These are phyloP conservation scores for Penicillium salamii DNA, from an alignment of 495 filamentous ascomycete species.

Conservation along the genomic window DNA sequence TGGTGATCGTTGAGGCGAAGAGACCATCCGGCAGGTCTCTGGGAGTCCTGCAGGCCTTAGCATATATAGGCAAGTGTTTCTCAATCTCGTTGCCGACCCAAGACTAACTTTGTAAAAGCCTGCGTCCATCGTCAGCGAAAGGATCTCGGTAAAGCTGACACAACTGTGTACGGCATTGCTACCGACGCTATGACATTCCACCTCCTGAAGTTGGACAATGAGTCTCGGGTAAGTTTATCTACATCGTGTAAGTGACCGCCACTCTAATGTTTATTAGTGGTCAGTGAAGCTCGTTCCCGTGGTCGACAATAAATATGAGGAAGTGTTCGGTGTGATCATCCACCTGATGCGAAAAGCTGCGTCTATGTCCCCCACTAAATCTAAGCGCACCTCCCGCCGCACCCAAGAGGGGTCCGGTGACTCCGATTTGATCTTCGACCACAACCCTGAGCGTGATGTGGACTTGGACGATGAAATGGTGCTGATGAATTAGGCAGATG, in stretches of 20 bases:
- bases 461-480: background rate
- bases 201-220: background rate
- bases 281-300: background rate
- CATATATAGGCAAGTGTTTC: background rate
- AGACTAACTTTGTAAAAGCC: background rate
- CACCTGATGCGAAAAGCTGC: background rate
- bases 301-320: background rate
- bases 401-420: background rate
- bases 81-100: background rate
- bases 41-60: background rate
- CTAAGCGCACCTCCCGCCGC: background rate
- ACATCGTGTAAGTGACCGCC: background rate
- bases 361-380: background rate
- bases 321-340: background rate
- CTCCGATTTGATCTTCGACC: background rate
- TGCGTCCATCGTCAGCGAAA: background rate
- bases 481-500: no score
- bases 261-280: background rate
- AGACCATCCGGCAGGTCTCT: background rate
- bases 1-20: background rate
- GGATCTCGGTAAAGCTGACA: background rate
- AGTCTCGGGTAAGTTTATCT: background rate
- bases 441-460: background rate
- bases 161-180: background rate
- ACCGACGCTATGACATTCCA: background rate